Percentiles rank a stretch among this genome's conserved stretches.
Conservation (phyloP, 306 rosid genomes). For the Hylodesmum podocarpum region DNA sequence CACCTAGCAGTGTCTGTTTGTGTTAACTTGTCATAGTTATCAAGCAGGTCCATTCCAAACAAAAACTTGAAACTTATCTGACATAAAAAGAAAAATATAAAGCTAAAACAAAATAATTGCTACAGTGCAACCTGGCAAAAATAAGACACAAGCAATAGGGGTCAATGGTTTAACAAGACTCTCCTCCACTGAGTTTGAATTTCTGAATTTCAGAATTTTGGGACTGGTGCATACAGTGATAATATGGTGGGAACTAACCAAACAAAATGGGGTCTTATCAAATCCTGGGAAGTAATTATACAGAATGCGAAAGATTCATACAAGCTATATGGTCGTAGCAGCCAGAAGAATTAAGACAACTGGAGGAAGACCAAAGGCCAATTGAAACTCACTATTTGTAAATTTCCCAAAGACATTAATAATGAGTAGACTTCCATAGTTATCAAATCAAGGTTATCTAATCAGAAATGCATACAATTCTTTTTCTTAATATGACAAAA, state of each 20-base stretch:
- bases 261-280: slow-evolving; percentile 18
- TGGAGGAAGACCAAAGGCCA: neutral
- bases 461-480: slow-evolving; percentile 39
- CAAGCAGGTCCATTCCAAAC: slow-evolving; percentile 23
- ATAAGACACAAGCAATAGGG: neutral
- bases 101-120: neutral
- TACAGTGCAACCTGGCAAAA: neutral
- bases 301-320: neutral
- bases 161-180: slow-evolving; percentile 21
- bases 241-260: slow-evolving; percentile 17
- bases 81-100: neutral
- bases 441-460: slow-evolving; percentile 48
- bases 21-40: slow-evolving; percentile 13
- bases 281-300: slow-evolving; percentile 15
- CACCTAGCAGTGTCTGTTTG: slow-evolving; percentile 37
- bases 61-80: neutral
- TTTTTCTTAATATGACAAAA: neutral
- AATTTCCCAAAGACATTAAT: slow-evolving; percentile 18
- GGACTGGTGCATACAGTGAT: neutral
- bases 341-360: neutral
- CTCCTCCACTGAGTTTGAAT: slow-evolving; percentile 27
- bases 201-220: neutral
- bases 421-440: slow-evolving; percentile 49
- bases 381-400: neutral
- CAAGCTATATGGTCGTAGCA: slow-evolving; percentile 17